Base-by-base conservation (phyloP, 2,329 filamentous ascomycete genomes). In the Sporothrix luriei region DNA sequence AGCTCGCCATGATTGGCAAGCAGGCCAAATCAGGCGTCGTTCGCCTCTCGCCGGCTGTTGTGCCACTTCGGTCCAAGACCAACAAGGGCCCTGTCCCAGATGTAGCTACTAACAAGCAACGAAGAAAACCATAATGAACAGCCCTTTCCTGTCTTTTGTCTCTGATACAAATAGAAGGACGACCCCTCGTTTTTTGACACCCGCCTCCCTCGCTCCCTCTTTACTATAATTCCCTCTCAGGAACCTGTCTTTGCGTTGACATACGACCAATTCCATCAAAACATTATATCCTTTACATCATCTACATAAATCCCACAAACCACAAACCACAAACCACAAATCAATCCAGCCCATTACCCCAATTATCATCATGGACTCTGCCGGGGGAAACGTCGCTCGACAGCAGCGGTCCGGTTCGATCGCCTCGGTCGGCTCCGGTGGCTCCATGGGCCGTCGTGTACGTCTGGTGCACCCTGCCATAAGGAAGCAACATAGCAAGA, bases 331-430 rank as follows among this genome's bases (percentile, higher is more conserved):
- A n/a, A n/a, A n/a, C 19, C 21, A 10, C n/a, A 65, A 38, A 11
- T 14, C 19, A 57, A n/a, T 21, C 40, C 7, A 51, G 4, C 46
- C 1, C 54, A 40, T 33, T 48, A 43, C 4, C 33, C 13, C 52
- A 48, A 46, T 2, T 16, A 46, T 59, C 68, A 69, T 7, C 62
- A 74, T 74, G 73, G 68, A 71, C 57, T 59, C 73, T 19, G 16
- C 68, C 6, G 70, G 29, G 57, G 55, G 51, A 54, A 71, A 70
- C 52, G 49, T 54, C 19, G 46, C 59, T 72, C 64, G 65, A 29
- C 70, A 74, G 68, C 69, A 76, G 70, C 73, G 77, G 3, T 72
- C 75, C 43, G 72, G 75, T 70, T 78, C 77, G 19, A 76, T 4
- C 48, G 33, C 14, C 1, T 76, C 61, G 33, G 26, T 43, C 6